Conservation (phyloP, 345 rosid genomes). For the Euphorbia peplus region DNA sequence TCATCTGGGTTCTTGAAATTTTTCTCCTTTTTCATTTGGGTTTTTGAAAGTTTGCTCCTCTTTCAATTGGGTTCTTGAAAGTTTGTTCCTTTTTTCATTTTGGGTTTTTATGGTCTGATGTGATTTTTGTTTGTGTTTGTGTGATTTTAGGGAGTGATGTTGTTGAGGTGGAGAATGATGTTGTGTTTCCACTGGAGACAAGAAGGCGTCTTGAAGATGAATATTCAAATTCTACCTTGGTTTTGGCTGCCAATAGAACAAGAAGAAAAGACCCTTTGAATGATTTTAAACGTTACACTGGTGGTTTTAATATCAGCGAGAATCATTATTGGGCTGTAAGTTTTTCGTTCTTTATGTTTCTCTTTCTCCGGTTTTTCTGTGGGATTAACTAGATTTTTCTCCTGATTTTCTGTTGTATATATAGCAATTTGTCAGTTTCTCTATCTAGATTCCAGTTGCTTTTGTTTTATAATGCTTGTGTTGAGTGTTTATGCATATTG, state of each 20-base stretch:
- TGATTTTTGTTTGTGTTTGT: background rate
- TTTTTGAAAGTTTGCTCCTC: no score
- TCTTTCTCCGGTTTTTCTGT: background rate
- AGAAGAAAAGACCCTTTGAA: constrained; percentile 50
- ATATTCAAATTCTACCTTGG: background rate
- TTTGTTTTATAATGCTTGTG: background rate
- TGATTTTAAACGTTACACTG: constrained; percentile 50
- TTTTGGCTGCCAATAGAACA: constrained; percentile 23
- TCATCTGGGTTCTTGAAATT: no score
- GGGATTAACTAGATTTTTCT: background rate
- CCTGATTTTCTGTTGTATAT: background rate
- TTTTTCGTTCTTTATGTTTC: constrained; percentile 4
- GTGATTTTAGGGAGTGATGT: constrained; percentile 7
- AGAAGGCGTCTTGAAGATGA: constrained; percentile 50
- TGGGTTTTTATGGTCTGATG: background rate
- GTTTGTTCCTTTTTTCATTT: background rate
- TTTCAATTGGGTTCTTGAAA: no score
- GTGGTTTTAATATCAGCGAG: constrained; percentile 93
- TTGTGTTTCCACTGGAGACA: constrained; percentile 36
- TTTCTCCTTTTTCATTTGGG: no score
- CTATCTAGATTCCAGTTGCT: background rate
- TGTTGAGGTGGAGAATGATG: constrained; percentile 13
- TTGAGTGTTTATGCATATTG: background rate
- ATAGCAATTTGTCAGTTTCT: no score
- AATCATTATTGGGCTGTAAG: constrained; percentile 87